Evolutionary conservation across 1,284 basidiomycete genomes (phyloP).

Genomic region (Afroboletus lepidellus): DNA sequence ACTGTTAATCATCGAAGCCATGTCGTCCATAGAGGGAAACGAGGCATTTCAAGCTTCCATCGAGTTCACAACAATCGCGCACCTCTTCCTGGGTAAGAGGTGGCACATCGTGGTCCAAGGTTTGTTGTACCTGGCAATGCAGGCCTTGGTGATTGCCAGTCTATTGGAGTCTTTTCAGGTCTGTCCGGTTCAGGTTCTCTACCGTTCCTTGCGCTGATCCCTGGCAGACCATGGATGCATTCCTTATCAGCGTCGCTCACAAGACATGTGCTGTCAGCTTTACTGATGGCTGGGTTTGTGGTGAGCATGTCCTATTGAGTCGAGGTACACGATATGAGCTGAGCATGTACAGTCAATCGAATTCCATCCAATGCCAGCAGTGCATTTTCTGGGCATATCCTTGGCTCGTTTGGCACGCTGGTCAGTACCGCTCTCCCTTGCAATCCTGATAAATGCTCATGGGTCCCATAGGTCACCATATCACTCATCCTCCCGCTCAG

Average conservation of each 20-base stretch:
- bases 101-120: constrained; percentile 26
- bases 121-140: constrained; percentile 24
- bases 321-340: neutral
- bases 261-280: constrained; percentile 31
- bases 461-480: constrained; percentile 18
- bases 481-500: constrained; percentile 23
- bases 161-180: constrained; percentile 28
- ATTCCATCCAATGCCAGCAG: constrained; percentile 9
- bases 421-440: constrained; percentile 6
- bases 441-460: constrained; percentile 1
- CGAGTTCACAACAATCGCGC: constrained; percentile 27
- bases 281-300: constrained; percentile 23
- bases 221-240: constrained; percentile 25
- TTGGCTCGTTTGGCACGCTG: constrained; percentile 27
- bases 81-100: constrained; percentile 27
- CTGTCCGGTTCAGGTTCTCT: neutral
- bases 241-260: constrained; percentile 25
- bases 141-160: constrained; percentile 25
- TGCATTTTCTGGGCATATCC: constrained; percentile 23
- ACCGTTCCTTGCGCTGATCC: neutral
- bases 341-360: constrained; percentile 12
- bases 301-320: constrained; percentile 8
- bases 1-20: constrained; percentile 23
- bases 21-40: constrained; percentile 29
- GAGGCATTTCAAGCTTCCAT: constrained; percentile 24